Conservation (phyloP, 495 filamentous ascomycete genomes). For the Lophiostoma macrostomum region DNA sequence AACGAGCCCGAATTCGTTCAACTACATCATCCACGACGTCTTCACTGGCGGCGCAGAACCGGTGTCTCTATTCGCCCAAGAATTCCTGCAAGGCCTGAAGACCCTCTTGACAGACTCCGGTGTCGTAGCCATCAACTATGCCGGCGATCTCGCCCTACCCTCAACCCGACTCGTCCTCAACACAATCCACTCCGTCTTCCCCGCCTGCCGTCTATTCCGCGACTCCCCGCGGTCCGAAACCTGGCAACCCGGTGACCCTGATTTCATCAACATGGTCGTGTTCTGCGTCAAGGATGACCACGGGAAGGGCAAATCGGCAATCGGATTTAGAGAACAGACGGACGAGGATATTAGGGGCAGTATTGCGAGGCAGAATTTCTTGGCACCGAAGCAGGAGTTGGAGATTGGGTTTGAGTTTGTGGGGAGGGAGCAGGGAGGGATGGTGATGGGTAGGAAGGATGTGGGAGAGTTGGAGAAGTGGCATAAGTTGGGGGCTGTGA, state of each 20-base stretch:
- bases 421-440: slow-evolving; percentile 39
- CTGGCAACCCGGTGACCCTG: slow-evolving; percentile 38
- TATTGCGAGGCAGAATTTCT: slow-evolving; percentile 60
- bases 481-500: slow-evolving; percentile 70
- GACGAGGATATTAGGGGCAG: slow-evolving; percentile 69
- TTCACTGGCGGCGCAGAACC: slow-evolving; percentile 97
- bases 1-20: slow-evolving; percentile 52
- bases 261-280: slow-evolving; percentile 92
- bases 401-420: slow-evolving; percentile 50
- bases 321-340: slow-evolving; percentile 67
- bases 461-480: slow-evolving; percentile 61
- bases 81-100: slow-evolving; percentile 71
- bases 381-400: slow-evolving; percentile 74
- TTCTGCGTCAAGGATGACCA: slow-evolving; percentile 60
- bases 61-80: slow-evolving; percentile 76
- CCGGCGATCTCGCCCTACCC: slow-evolving; percentile 76
- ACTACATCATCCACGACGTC: slow-evolving; percentile 97
- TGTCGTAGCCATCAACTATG: slow-evolving; percentile 94
- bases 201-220: slow-evolving; percentile 77
- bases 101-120: slow-evolving; percentile 71
- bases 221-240: slow-evolving; percentile 57
- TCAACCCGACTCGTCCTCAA: slow-evolving; percentile 59
- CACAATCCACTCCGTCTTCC: slow-evolving; percentile 71
- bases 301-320: slow-evolving; percentile 26
- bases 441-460: slow-evolving; percentile 53